Evolutionary conservation across 805 yeast species (phyloP), one percentile per base, ranked within the genome.

Genomic region (Saccharomycopsis sp.): DNA sequence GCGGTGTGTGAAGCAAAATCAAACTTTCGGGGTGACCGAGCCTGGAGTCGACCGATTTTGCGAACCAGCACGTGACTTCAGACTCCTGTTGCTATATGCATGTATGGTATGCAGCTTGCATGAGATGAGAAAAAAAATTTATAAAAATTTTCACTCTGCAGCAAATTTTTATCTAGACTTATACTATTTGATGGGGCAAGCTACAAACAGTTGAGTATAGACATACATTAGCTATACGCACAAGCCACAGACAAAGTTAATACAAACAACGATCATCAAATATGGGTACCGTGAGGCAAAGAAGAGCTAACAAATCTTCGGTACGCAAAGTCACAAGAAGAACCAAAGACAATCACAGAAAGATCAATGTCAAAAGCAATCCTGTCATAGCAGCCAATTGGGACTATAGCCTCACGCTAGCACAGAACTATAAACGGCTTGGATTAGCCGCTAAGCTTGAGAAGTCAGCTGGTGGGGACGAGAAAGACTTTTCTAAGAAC

Each of bases 311-410:
- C 57, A 82, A 86, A 64, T 83, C 93, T 44, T 80, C 89, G 58
- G 80, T 84, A 62, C 75, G 77, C 64, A 89, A 87, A 72, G 82
- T 80, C 65, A 83, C 94, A 34, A 80, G 94, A 70, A 78, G 84
- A 64, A 70, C 69, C 54, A 89, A 89, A 69, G 92, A 87, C 67
- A 83, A 80, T 66, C 85, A 84, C 65, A 80, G 87, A 68, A 78
- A 85, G 64, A 75, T 85, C 60, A 83, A 83, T 61, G 82, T 88
- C 35, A 78, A 78, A 53, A 78, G 88, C 0, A 89, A 90, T 68
- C 88, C 96, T 1, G 81, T 94, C 62, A 87, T 94, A 62, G 96
- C 90, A 2, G 88, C 83, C 38, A 81, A 91, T 70, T 94, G 99
- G 99, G 97, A 94, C 72, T 80, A 84, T 60, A 79, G 81, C 12